phyloP scores from a whole-genome alignment of 768 basidiomycete species.

The Chiua virens region DNA sequence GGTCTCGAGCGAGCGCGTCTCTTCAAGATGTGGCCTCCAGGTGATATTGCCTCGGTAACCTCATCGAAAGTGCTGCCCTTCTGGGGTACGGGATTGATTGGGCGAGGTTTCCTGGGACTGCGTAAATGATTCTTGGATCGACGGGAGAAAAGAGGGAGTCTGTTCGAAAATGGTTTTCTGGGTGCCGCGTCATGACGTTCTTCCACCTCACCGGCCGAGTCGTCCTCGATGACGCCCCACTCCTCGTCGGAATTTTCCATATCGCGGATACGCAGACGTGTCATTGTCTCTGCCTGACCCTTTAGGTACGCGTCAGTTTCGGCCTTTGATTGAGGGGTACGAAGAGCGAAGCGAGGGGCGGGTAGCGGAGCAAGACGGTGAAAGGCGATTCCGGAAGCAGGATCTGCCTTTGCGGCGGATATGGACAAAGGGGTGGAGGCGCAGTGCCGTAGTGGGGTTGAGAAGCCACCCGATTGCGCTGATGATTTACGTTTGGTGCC shows the following conservation, averaged over 20 bases:
- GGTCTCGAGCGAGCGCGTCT: conserved; percentile 73
- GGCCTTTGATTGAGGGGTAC: conserved; percentile 34
- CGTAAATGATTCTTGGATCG: conserved; percentile 27
- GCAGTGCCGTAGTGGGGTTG: conserved; percentile 57
- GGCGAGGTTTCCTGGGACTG: conserved; percentile 29
- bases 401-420: conserved; percentile 33
- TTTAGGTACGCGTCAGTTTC: conserved; percentile 40
- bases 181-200: conserved; percentile 35
- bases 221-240: conserved; percentile 39
- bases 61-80: conserved; percentile 52
- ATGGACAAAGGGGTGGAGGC: conserved; percentile 39
- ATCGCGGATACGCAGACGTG: conserved; percentile 59
- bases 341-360: conserved; percentile 30
- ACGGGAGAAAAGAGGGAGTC: conserved; percentile 22
- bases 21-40: conserved; percentile 75
- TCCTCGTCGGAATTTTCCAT: conserved; percentile 47
- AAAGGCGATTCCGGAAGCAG: conserved; percentile 35
- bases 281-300: conserved; percentile 65
- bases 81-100: conserved; percentile 27
- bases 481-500: conserved; percentile 70
- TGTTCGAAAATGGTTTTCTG: conserved; percentile 36
- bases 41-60: conserved; percentile 68
- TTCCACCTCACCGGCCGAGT: conserved; percentile 53
- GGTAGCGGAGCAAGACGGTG: conserved; percentile 36
- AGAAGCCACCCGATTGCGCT: conserved; percentile 43